These are phyloP conservation scores for Phyllosticta paracitricarpa DNA, from an alignment of 2,329 filamentous ascomycete genomes.

Conservation along the genomic window DNA sequence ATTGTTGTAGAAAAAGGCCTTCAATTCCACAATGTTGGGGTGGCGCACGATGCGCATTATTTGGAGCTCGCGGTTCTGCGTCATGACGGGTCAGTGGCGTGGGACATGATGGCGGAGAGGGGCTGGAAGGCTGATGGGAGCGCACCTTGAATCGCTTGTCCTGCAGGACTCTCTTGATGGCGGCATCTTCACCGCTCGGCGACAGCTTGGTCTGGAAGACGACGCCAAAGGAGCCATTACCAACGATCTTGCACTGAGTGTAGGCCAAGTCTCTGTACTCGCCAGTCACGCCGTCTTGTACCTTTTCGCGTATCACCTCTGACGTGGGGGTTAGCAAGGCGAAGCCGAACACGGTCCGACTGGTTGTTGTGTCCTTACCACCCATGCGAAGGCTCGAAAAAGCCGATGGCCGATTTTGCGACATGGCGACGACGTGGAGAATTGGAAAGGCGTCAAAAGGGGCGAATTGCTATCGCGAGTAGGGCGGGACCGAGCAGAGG, in stretches of 20 bases:
- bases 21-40: conserved; percentile 96
- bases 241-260: conserved; percentile 98
- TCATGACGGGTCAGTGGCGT: conserved; percentile 15
- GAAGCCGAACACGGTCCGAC: conserved; percentile 13
- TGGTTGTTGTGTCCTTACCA: conserved; percentile 54
- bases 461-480: conserved; percentile 32
- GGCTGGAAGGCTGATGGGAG: conserved; percentile 13
- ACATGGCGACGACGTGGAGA: conserved; percentile 50
- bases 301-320: conserved; percentile 98
- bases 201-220: conserved; percentile 99
- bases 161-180: conserved; percentile 96
- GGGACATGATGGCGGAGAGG: conserved; percentile 5
- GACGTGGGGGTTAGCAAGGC: conserved; percentile 24
- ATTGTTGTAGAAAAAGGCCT: conserved; percentile 99
- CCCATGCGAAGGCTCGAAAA: conserved; percentile 90
- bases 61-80: conserved; percentile 92
- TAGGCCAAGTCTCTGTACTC: conserved; percentile 96
- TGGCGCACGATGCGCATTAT: conserved; percentile 99
- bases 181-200: conserved; percentile 94
- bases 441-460: conserved; percentile 10
- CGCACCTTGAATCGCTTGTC: conserved; percentile 98
- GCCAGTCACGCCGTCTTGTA: conserved; percentile 94
- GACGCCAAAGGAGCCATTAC: conserved; percentile 96
- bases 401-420: conserved; percentile 82
- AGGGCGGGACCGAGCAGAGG: conserved; percentile 34